phyloP scores from a whole-genome alignment of 768 basidiomycete species.

The Cubamyces lactineus region DNA sequence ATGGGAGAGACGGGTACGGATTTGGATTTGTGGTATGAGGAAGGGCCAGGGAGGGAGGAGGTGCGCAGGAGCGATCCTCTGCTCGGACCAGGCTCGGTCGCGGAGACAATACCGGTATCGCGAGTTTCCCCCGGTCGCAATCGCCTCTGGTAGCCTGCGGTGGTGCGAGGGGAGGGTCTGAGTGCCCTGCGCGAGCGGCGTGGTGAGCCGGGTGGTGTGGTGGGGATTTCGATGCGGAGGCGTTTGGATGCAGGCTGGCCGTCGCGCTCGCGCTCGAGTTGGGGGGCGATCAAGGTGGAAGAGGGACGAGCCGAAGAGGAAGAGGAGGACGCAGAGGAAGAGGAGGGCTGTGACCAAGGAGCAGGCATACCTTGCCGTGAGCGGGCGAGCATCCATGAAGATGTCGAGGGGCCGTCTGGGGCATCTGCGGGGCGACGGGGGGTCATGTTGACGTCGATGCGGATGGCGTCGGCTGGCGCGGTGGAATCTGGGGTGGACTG shows the following conservation, averaged over 20 bases:
- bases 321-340: conserved; percentile 35
- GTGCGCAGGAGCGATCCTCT: conserved; percentile 26
- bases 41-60: conserved; percentile 17
- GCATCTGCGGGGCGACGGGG: conserved; percentile 37
- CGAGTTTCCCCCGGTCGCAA: conserved; percentile 35
- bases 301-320: conserved; percentile 18
- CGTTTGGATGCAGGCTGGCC: conserved; percentile 34
- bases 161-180: conserved; percentile 22
- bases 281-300: conserved; percentile 25
- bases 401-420: conserved; percentile 45
- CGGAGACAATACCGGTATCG: conserved; percentile 35
- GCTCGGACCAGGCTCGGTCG: conserved; percentile 32
- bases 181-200: conserved; percentile 26
- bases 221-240: conserved; percentile 35
- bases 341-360: conserved; percentile 19
- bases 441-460: conserved; percentile 38
- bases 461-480: conserved; percentile 39
- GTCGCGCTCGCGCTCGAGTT: conserved; percentile 26
- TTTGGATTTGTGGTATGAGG: conserved; percentile 26
- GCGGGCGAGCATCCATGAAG: conserved; percentile 34
- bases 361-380: conserved; percentile 21
- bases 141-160: conserved; percentile 35
- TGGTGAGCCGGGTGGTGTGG: conserved; percentile 22
- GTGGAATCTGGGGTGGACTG: conserved; percentile 20
- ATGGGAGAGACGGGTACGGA: conserved; percentile 40